Base-by-base conservation (phyloP, 768 basidiomycete genomes). In the Daedaleopsis nitida region DNA sequence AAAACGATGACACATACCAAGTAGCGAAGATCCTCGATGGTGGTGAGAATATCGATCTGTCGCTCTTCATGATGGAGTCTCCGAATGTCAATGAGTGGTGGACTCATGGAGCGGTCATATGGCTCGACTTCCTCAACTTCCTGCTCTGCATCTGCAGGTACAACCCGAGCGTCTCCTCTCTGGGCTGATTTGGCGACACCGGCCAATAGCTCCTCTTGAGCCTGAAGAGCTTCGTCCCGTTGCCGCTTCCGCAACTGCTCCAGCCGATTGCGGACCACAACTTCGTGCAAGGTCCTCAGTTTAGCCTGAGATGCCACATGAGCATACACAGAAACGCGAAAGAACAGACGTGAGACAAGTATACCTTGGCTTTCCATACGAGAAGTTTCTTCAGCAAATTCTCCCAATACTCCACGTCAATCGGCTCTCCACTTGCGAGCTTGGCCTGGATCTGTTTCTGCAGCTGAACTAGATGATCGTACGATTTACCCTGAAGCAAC, bases 361-460 rank as follows among this genome's bases (percentile, higher is more conserved):
- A 52, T 66, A 94, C 95, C 80, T 98, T 98, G 21, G 97, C 91
- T 77, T 98, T 98, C 89, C 93, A 97, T 3, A 98, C 96, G 23
- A 98, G 79, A 37, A 99, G 74, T 73, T 92, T 97, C 74, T 94
- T 92, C 58, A 98, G 75, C 9, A 99, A 76, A 50, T 86, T 82
- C 75, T 98, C 97, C 97, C 97, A 99, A 71, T 98, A 99, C 73
- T 99, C 97, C 12, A 87, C 91, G 74, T 99, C 97, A 38, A 99
- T 84, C 2, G 95, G 95, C 75, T 98, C 96, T 37, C 95, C 93
- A 64, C 94, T 93, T 0, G 85, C 79, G 3, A 98, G 83, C 74
- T 98, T 98, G 53, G 82, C 83, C 69, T 95, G 94, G 12, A 98
- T 88, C 69, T 88, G 88, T 58, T 84, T 83, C 74, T 99, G 97